A percentile compares a stretch with the other conserved stretches of the same genome.
Evolutionary conservation across 2,329 filamentous ascomycete genomes (phyloP).

Genomic region (Epichloe aotearoae): DNA sequence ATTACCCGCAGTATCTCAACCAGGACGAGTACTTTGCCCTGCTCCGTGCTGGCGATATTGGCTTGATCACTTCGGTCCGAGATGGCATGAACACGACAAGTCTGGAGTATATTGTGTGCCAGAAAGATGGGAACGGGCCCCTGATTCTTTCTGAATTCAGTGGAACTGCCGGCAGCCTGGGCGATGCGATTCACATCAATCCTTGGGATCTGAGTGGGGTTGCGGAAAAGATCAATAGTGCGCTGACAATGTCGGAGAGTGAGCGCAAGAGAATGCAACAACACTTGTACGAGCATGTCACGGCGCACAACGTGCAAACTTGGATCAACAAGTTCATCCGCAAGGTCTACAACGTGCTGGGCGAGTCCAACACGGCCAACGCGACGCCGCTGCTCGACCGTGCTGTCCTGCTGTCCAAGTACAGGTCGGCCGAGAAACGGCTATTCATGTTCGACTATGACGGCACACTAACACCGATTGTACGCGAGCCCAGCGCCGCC

Average conservation of each 20-base stretch:
- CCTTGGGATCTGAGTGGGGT: constrained; percentile 85
- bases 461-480: constrained; percentile 89
- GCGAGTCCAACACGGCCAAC: constrained; percentile 59
- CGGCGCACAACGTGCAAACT: constrained; percentile 69
- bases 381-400: constrained; percentile 75
- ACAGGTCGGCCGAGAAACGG: constrained; percentile 61
- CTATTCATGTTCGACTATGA: constrained; percentile 99
- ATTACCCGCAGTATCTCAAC: constrained; percentile 85
- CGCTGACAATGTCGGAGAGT: constrained; percentile 59
- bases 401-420: constrained; percentile 56
- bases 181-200: constrained; percentile 87
- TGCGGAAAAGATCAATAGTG: constrained; percentile 68
- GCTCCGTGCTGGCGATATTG: constrained; percentile 80
- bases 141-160: constrained; percentile 95
- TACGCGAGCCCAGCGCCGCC: constrained; percentile 78
- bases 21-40: constrained; percentile 90
- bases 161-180: constrained; percentile 75
- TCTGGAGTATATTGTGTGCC: constrained; percentile 86
- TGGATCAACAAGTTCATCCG: constrained; percentile 76
- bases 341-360: constrained; percentile 67
- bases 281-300: constrained; percentile 71
- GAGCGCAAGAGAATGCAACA: constrained; percentile 56
- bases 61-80: constrained; percentile 85
- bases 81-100: constrained; percentile 98
- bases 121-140: constrained; percentile 74